Percentiles rank a stretch among this genome's conserved stretches.
phyloP scores from a whole-genome alignment of 2,329 filamentous ascomycete species.

The Monosporascus sp. region DNA sequence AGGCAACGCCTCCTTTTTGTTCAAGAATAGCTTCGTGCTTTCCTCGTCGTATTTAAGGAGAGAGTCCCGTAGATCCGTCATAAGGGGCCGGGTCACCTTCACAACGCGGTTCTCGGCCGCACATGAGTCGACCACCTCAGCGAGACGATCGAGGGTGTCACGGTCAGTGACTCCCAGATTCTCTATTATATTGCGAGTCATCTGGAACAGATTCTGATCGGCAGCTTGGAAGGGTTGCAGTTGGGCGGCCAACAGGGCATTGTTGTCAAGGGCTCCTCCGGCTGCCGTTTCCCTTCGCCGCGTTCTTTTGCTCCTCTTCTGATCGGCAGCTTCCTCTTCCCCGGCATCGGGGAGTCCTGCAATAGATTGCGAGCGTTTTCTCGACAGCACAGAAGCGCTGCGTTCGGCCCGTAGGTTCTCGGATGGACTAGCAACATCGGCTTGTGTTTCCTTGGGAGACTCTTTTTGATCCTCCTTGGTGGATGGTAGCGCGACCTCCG shows the following conservation, averaged over 20 bases:
- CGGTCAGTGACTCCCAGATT: constrained; percentile 48
- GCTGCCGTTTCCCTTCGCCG: constrained; percentile 52
- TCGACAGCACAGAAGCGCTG: constrained; percentile 36
- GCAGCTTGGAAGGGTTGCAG: constrained; percentile 52
- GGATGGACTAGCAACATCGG: constrained; percentile 22
- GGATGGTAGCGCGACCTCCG: constrained; percentile 7
- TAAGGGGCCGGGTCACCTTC: constrained; percentile 40
- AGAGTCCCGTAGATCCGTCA: constrained; percentile 43
- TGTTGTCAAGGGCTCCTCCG: constrained; percentile 49
- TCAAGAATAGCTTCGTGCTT: constrained; percentile 46
- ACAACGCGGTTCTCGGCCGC: constrained; percentile 44
- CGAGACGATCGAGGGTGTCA: constrained; percentile 38
- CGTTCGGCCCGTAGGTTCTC: constrained; percentile 29
- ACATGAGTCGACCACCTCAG: constrained; percentile 47
- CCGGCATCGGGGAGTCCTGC: constrained; percentile 51
- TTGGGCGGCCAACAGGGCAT: constrained; percentile 46
- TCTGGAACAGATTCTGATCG: constrained; percentile 50
- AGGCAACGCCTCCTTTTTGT: constrained; percentile 46
- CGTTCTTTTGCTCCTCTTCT: constrained; percentile 61
- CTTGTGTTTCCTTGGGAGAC: constrained; percentile 27
- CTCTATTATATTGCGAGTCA: constrained; percentile 49
- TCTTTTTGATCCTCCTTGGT: constrained; percentile 32
- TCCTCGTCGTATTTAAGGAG: constrained; percentile 48
- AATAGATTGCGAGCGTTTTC: constrained; percentile 58
- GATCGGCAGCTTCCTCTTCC: constrained; percentile 52